Base-by-base conservation (phyloP, 2,329 filamentous ascomycete species). In the Fusarium sp. region DNA sequence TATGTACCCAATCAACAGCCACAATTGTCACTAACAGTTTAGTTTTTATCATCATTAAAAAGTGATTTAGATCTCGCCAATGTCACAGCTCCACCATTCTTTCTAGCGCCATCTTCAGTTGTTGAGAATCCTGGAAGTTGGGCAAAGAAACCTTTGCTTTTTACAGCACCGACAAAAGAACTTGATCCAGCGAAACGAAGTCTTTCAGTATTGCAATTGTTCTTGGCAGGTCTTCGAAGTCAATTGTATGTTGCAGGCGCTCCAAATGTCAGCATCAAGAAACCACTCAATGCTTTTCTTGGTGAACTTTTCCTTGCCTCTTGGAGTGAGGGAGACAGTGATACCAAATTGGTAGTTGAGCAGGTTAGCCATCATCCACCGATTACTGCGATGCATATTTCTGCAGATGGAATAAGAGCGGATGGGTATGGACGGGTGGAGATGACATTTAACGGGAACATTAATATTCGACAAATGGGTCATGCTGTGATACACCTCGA, bases 311-410 rank as follows among this genome's bases (percentile, higher is more conserved):
- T 87, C 70, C 70, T 87, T 3, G 83, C 83, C 0, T 78, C 76
- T 1, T 85, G 83, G 82, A 79, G 71, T 2, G 79, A 83, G 27
- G 55, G 41, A 0, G 46, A 61, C 27, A 76, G 75, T 15, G 68
- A 75, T 17, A 79, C 77, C 1, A 81, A 78, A 10, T 80, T 85
- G 27, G 73, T 75, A 6, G 64, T 74, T 35, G 86, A 88, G 76
- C 86, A 88, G 75, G 86, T 88, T 67, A 84, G 83, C 71, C 86
- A 88, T 66, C 86, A 88, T 74, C 86, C 86, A 29, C 86, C 86
- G 22, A 86, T 87, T 46, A 87, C 86, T 5, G 86, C 86, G 4
- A 86, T 87, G 78, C 85, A 86, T 76, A 83, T 87, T 35, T 75
- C 77, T 72, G 71, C 78, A 20, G 78, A 81, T 59, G 82, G 83